These are phyloP conservation scores for Haplosporangium sp. DNA, from an alignment of 371 early-diverging fungal species.

Conservation along the genomic window DNA sequence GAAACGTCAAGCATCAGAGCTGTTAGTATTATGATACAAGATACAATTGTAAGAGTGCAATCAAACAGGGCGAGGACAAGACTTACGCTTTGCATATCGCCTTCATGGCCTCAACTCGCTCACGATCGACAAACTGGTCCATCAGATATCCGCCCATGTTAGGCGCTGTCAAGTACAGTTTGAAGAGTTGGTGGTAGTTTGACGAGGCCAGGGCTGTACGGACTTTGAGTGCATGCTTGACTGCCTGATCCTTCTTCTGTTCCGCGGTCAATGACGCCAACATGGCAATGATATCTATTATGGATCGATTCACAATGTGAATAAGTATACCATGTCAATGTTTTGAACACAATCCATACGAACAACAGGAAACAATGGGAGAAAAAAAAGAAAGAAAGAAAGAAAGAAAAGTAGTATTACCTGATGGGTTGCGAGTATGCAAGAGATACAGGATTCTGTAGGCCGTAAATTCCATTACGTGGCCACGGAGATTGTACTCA, in stretches of 20 bases:
- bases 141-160: constrained; percentile 88
- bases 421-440: constrained; percentile 86
- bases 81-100: constrained; percentile 77
- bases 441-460: constrained; percentile 93
- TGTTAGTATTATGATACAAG: neutral
- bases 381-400: neutral
- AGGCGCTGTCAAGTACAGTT: constrained; percentile 81
- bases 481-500: constrained; percentile 70
- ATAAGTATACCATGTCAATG: too few species aligned
- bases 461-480: constrained; percentile 87
- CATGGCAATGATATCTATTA: constrained; percentile 80
- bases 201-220: constrained; percentile 80
- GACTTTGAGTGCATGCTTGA: constrained; percentile 86
- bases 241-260: constrained; percentile 66
- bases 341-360: too few species aligned
- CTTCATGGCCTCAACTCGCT: constrained; percentile 78
- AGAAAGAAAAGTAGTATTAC: too few species aligned
- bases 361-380: too few species aligned
- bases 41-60: neutral
- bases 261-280: constrained; percentile 71
- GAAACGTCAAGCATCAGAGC: neutral
- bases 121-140: constrained; percentile 90
- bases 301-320: too few species aligned
- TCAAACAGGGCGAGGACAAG: too few species aligned
- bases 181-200: constrained; percentile 87